Conservation (phyloP, 768 basidiomycete species). For the Mycena alexandri region DNA sequence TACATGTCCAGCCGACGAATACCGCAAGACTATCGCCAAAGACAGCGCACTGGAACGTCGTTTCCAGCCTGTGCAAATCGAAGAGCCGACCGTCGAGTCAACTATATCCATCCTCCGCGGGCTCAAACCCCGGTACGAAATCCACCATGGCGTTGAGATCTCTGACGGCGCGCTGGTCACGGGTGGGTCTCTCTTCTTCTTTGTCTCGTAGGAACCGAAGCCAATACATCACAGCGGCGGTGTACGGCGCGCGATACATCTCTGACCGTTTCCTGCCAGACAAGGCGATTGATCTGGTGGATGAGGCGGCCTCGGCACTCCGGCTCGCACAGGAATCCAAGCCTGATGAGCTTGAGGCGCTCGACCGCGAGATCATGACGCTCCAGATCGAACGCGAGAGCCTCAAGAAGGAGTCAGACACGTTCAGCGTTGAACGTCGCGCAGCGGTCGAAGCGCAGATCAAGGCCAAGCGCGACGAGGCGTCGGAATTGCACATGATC, state of each 20-base stretch:
- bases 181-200: conserved; percentile 53
- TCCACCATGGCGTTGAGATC: conserved; percentile 95
- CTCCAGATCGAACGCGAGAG: conserved; percentile 92
- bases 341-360: conserved; percentile 84
- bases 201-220: background rate
- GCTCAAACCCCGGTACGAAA: conserved; percentile 86
- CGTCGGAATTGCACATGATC: conserved; percentile 67
- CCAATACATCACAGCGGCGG: conserved; percentile 68
- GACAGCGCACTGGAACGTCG: conserved; percentile 92
- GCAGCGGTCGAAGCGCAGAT: conserved; percentile 76
- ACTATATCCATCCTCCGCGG: conserved; percentile 91
- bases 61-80: conserved; percentile 91
- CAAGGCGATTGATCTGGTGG: conserved; percentile 92
- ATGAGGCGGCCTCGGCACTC: conserved; percentile 91
- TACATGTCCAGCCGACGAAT: conserved; percentile 80
- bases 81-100: conserved; percentile 88
- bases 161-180: conserved; percentile 91
- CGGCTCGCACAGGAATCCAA: conserved; percentile 91
- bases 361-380: conserved; percentile 88
- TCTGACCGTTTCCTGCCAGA: conserved; percentile 91
- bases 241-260: conserved; percentile 88
- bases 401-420: conserved; percentile 88
- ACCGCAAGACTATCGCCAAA: conserved; percentile 91
- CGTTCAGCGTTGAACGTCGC: conserved; percentile 83
- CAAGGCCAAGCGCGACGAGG: conserved; percentile 70